Evolutionary conservation across 108 stramenopile genomes (phyloP), one percentile per base, ranked within the genome.

Genomic region (Parietichytrium sp.): DNA sequence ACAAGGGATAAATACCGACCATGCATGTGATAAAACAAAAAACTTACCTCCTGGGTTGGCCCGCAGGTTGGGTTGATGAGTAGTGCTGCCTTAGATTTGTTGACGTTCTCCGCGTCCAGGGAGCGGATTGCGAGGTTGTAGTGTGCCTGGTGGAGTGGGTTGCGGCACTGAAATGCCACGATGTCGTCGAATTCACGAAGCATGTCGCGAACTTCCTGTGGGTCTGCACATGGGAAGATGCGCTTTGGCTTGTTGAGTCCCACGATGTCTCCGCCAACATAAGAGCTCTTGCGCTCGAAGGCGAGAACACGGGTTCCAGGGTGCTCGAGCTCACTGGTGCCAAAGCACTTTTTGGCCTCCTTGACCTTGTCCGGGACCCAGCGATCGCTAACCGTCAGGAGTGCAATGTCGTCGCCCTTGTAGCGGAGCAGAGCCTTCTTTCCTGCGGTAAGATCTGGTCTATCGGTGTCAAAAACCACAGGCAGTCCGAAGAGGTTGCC

Each of bases 81-180:
- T 48, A 99, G 97, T 45, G 93, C 93, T n/a, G n/a, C n/a, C n/a
- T n/a, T n/a, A n/a, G n/a, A n/a, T n/a, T n/a, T n/a, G 54, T 90
- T 92, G 80, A 87, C 86, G 16, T 93, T 95, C 48, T 96, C 90
- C 49, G 93, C 88, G 84, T 96, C 97, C 20, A 98, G 89, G 20
- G 96, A 96, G 54, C 98, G 94, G 54, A 95, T 96, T 92, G 97
- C 97, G 78, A 99, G 94, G 87, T 99, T 97, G 90, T 97, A 97
- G 92, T 99, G 98, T 20, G 98, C 98, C 54, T 97, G 91, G 93
- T 99, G 98, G 88, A 99, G 95, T 82, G 98, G 98, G 93, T 99
- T 99, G 52, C 98, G 96, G 93, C 97, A 98, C 87, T 99, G 98
- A 89, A 99, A 99, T 82, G 97, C 98, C 53, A 99, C 97, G 72